These are phyloP conservation scores for Porphyridium purpureum DNA, from an alignment of 23 red algal species.

Conservation along the genomic window DNA sequence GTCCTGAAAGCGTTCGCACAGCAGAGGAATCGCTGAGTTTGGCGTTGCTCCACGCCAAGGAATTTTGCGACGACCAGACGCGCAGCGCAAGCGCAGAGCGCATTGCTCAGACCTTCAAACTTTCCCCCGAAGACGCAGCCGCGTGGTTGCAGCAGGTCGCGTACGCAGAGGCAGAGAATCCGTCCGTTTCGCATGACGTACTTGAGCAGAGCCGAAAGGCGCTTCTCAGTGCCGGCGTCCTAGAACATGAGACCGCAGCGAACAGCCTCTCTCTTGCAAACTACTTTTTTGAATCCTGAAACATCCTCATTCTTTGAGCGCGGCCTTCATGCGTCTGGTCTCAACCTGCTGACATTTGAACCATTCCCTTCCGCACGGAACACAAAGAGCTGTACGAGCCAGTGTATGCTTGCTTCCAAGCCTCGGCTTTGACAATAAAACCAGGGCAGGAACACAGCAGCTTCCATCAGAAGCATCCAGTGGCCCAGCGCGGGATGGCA, in stretches of 20 bases:
- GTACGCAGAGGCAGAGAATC: slow-evolving; percentile 13
- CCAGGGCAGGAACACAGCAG: no score
- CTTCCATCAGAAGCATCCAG: no score
- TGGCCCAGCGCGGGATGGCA: no score
- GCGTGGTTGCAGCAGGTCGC: slow-evolving; percentile 10
- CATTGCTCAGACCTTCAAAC: slow-evolving; percentile 13
- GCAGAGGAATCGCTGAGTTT: slow-evolving; percentile 5
- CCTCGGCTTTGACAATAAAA: no score
- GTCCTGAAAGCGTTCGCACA: slow-evolving; percentile 1
- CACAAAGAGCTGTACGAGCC: no score
- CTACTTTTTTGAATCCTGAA: neutral
- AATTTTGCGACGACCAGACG: slow-evolving; percentile 3
- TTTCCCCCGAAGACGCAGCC: slow-evolving; percentile 8
- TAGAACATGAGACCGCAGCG: neutral
- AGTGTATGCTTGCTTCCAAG: no score
- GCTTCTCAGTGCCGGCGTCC: slow-evolving; percentile 17
- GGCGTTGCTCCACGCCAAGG: slow-evolving; percentile 1
- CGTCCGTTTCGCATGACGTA: neutral
- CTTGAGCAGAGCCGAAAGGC: slow-evolving; percentile 9
- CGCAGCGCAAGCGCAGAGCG: slow-evolving; percentile 3
- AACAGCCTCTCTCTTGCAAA: neutral
- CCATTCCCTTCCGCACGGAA: no score
- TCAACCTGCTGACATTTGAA: no score
- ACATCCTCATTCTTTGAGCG: no score
- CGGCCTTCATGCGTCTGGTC: no score